These are phyloP conservation scores for Aspergillus versicolor DNA, from an alignment of 2,329 filamentous ascomycete species.

Conservation along the genomic window DNA sequence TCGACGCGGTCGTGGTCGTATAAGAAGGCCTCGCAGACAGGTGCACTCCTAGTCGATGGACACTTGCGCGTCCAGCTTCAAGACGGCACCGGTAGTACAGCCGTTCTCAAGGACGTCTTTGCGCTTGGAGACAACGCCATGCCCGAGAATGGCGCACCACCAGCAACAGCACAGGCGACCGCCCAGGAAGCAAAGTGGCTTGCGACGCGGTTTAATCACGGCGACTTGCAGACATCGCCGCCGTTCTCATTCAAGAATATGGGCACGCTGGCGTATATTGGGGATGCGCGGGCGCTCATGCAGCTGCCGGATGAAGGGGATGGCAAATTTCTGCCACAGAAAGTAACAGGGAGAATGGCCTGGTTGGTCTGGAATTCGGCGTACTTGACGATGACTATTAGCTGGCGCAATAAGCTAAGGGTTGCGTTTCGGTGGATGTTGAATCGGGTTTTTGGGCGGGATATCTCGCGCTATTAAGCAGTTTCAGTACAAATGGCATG, in stretches of 20 bases:
- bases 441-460: slow-evolving; percentile 45
- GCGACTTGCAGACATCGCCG: slow-evolving; percentile 33
- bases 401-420: slow-evolving; percentile 46
- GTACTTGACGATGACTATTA: slow-evolving; percentile 48
- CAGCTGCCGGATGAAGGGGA: slow-evolving; percentile 43
- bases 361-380: slow-evolving; percentile 46
- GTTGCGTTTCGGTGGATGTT: slow-evolving; percentile 44
- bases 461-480: slow-evolving; percentile 42
- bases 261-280: slow-evolving; percentile 61
- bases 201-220: slow-evolving; percentile 53
- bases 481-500: too few relatives aligned
- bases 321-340: slow-evolving; percentile 33
- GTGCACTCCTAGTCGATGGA: slow-evolving; percentile 55
- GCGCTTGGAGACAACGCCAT: slow-evolving; percentile 58
- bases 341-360: slow-evolving; percentile 41
- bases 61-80: slow-evolving; percentile 57
- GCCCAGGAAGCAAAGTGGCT: slow-evolving; percentile 61
- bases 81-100: slow-evolving; percentile 33
- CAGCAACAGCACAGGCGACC: slow-evolving; percentile 60
- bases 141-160: slow-evolving; percentile 51
- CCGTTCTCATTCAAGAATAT: slow-evolving; percentile 58
- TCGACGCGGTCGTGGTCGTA: slow-evolving; percentile 45
- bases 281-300: slow-evolving; percentile 57
- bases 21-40: slow-evolving; percentile 48
- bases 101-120: slow-evolving; percentile 54